Evolutionary conservation across 129 eudicot genomes (phyloP).

Genomic region (Centella asiatica): DNA sequence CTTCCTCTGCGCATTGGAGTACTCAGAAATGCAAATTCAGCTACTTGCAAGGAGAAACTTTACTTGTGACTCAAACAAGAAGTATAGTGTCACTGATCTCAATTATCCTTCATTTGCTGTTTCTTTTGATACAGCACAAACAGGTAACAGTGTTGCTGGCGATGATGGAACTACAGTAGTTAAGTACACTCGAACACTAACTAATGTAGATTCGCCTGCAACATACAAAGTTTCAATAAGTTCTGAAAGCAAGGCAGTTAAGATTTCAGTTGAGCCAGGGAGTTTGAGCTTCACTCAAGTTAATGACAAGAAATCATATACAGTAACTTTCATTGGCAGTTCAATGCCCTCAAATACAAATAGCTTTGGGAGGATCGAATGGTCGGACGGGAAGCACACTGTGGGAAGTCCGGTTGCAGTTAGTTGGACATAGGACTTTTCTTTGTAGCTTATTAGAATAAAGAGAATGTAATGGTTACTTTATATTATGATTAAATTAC

Average conservation of each 20-base stretch:
- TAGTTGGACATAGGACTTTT: conserved; percentile 54
- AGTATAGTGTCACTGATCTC: conserved; percentile 45
- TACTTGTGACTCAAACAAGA: conserved; percentile 47
- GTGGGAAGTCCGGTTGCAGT: conserved; percentile 89
- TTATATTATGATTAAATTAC: conserved; percentile 14
- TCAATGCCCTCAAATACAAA: conserved; percentile 53
- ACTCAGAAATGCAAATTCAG: conserved; percentile 54
- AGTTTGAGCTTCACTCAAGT: conserved; percentile 38
- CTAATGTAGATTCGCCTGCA: conserved; percentile 62
- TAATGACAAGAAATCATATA: conserved; percentile 70
- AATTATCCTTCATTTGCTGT: conserved; percentile 94
- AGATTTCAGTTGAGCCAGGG: conserved; percentile 61
- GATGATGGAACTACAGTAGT: conserved; percentile 42
- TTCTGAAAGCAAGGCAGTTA: conserved; percentile 35
- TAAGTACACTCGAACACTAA: conserved; percentile 74
- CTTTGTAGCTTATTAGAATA: conserved; percentile 10
- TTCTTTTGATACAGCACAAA: conserved; percentile 25
- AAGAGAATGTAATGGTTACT: conserved; percentile 14
- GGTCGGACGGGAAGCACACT: conserved; percentile 85
- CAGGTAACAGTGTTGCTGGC: conserved; percentile 17
- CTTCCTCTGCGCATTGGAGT: conserved; percentile 88
- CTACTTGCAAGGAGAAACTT: conserved; percentile 55
- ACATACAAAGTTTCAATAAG: conserved; percentile 59
- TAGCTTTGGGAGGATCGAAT: conserved; percentile 69
- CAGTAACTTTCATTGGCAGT: conserved; percentile 54